These are phyloP conservation scores for Gossypium aridum DNA, from an alignment of 441 rosid genomes.

Conservation along the genomic window DNA sequence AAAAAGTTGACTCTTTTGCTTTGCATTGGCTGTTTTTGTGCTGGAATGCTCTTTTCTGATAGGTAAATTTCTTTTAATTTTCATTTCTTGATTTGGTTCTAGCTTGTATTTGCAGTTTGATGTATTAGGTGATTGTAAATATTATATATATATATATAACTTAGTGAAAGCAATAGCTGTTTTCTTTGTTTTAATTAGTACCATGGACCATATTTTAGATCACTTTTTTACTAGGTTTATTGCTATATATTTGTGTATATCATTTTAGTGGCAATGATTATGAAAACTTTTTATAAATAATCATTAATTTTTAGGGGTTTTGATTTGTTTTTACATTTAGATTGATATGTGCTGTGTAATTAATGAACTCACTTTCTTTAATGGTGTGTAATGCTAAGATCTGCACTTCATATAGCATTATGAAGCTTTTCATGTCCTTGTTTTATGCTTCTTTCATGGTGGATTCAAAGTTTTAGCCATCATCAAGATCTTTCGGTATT, in stretches of 20 bases:
- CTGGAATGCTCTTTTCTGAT: slow-evolving; percentile 82
- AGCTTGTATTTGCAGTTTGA: neutral
- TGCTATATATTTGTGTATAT: neutral
- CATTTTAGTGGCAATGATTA: neutral
- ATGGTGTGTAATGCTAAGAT: slow-evolving; percentile 6
- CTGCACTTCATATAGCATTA: neutral
- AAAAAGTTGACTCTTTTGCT: slow-evolving; percentile 69
- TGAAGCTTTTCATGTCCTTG: neutral
- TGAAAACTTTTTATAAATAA: slow-evolving; percentile 6
- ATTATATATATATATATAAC: neutral
- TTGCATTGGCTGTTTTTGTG: slow-evolving; percentile 82
- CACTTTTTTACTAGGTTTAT: neutral
- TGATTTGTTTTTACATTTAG: neutral
- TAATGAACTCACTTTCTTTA: neutral
- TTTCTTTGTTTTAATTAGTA: neutral
- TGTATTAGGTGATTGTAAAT: neutral
- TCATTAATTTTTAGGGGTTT: neutral
- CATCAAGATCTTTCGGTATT: neutral
- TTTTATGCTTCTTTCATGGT: neutral
- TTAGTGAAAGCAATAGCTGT: neutral
- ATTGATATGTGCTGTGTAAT: neutral
- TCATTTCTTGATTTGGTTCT: neutral
- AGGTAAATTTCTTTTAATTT: slow-evolving; percentile 33
- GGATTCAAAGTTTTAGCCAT: neutral
- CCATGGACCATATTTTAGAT: neutral